These are phyloP conservation scores for Jatropha multifida DNA, from an alignment of 441 rosid species.

Conservation along the genomic window DNA sequence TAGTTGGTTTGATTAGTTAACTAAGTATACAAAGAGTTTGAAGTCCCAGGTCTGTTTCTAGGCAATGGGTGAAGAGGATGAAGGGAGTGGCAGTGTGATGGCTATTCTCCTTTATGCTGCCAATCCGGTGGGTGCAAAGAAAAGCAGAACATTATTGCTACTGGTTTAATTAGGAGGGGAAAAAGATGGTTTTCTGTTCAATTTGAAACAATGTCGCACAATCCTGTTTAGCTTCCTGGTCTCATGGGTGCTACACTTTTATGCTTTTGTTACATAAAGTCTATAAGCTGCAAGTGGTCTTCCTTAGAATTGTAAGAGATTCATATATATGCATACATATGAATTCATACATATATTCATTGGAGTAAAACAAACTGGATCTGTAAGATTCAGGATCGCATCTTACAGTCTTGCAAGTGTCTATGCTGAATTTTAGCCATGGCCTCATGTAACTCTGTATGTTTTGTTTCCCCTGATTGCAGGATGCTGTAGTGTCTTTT, in stretches of 20 bases:
- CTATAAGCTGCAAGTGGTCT: not conserved
- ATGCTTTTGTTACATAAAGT: slow-evolving; percentile 1
- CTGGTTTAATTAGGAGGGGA: not conserved
- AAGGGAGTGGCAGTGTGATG: not conserved
- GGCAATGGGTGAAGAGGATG: not conserved
- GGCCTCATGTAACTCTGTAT: slow-evolving; percentile 1
- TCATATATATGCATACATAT: not conserved
- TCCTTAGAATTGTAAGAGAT: slow-evolving; percentile 9
- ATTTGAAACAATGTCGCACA: not conserved
- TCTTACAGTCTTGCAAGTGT: not conserved
- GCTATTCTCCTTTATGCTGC: not conserved
- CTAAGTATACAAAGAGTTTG: not conserved
- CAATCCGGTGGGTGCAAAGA: not conserved
- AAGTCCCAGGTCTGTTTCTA: not conserved
- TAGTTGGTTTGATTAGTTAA: not conserved
- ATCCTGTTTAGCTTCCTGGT: not conserved
- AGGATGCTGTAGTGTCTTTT: slow-evolving; percentile 66
- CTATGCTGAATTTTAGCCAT: not conserved
- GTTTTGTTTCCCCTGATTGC: slow-evolving; percentile 22
- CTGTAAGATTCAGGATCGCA: not conserved
- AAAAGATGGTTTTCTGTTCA: not conserved
- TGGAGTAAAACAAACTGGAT: not conserved
- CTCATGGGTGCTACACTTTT: not conserved
- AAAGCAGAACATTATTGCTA: not conserved
- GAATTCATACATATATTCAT: not conserved